These are phyloP conservation scores for Casuarina equisetifolia DNA, from an alignment of 306 rosid species.

Conservation along the genomic window DNA sequence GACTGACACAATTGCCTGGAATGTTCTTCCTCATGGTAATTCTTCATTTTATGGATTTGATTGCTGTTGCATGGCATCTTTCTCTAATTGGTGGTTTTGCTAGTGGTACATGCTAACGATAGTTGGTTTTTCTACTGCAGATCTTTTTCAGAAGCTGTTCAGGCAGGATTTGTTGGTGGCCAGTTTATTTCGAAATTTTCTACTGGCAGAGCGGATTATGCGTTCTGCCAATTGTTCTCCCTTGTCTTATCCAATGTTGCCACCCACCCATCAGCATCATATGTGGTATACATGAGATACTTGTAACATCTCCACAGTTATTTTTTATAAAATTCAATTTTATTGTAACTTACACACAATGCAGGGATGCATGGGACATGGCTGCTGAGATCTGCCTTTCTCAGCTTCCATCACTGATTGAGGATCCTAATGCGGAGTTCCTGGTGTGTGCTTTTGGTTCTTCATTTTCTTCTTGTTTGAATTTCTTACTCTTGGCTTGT, in stretches of 20 bases:
- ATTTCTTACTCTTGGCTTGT: conserved; percentile 17
- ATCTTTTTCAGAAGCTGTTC: conserved; percentile 94
- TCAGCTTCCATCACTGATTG: conserved; percentile 87
- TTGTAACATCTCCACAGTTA: conserved; percentile 26
- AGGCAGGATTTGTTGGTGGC: conserved; percentile 97
- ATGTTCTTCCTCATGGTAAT: conserved; percentile 94
- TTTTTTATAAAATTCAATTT: conserved; percentile 16
- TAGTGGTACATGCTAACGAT: conserved; percentile 24
- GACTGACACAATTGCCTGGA: conserved; percentile 99
- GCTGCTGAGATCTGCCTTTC: conserved; percentile 99
- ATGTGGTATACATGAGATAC: conserved; percentile 71
- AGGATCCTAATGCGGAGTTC: conserved; percentile 83
- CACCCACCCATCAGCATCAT: conserved; percentile 98
- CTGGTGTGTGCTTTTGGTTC: conserved; percentile 49
- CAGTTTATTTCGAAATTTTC: conserved; percentile 84
- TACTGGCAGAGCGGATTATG: conserved; percentile 98
- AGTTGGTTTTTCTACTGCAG: conserved; percentile 46
- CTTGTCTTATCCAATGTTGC: conserved; percentile 82
- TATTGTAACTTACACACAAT: conserved; percentile 27
- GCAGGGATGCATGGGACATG: conserved; percentile 99
- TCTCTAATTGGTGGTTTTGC: conserved; percentile 17
- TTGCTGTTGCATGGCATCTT: conserved; percentile 5
- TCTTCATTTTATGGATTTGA: conserved; percentile 16
- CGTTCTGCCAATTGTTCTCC: conserved; percentile 99
- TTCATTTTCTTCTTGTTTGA: conserved; percentile 1